A percentile compares a stretch with the other conserved stretches of the same genome.
Conservation (phyloP, 257 asterid species). For the Verbena officinalis region DNA sequence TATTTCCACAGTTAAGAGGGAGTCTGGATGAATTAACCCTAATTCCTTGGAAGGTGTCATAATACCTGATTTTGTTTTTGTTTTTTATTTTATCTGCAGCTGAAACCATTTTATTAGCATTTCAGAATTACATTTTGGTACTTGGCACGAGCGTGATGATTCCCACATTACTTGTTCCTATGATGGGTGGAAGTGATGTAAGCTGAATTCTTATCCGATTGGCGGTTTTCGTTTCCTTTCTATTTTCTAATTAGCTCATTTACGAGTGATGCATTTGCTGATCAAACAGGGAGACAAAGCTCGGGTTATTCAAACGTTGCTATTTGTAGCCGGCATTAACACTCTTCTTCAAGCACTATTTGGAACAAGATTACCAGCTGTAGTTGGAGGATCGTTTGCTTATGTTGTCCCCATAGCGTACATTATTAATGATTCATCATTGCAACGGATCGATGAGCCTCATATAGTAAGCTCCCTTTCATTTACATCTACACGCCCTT, state of each 20-base stretch:
- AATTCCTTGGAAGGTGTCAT: conserved; percentile 7
- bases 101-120: conserved; percentile 92
- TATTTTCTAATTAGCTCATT: not conserved
- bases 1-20: too few species aligned
- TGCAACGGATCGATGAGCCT: conserved; percentile 70
- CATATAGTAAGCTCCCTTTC: conserved; percentile 52
- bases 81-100: conserved; percentile 61
- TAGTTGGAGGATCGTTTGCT: conserved; percentile 96
- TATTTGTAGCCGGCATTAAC: conserved; percentile 91
- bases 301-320: conserved; percentile 83
- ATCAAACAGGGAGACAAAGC: conserved; percentile 87
- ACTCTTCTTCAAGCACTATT: conserved; percentile 95
- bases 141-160: conserved; percentile 96
- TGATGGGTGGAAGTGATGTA: conserved; percentile 97
- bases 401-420: conserved; percentile 76
- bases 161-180: conserved; percentile 87
- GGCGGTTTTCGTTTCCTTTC: too few species aligned
- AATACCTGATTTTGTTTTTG: conserved; percentile 31
- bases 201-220: conserved; percentile 28
- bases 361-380: conserved; percentile 94
- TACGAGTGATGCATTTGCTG: conserved; percentile 13
- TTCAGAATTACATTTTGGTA: conserved; percentile 90
- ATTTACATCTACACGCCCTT: not conserved
- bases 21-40: not conserved
- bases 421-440: conserved; percentile 73